Conservation (phyloP, 169 alveolate species). For the Plasmodium berghei region DNA sequence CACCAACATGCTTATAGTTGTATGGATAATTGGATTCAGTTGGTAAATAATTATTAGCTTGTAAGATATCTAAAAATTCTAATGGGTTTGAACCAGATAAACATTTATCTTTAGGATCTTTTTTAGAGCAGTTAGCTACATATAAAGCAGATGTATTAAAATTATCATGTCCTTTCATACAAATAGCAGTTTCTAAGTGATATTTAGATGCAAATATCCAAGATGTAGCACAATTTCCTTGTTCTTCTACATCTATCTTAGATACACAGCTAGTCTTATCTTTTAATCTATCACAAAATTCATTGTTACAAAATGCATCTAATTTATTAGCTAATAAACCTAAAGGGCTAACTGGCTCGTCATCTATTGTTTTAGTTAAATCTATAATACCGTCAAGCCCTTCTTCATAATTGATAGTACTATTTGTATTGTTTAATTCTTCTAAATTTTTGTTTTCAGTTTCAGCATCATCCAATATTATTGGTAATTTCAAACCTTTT, state of each 20-base stretch:
- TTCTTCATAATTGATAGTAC: not conserved
- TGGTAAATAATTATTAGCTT: not conserved
- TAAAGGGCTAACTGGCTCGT: not conserved
- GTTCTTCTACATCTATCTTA: not conserved
- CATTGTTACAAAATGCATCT: conserved; percentile 2
- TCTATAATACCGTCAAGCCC: not conserved
- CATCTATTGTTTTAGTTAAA: not conserved
- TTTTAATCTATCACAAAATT: conserved; percentile 9
- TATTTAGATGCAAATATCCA: conserved; percentile 25
- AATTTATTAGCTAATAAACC: too few species aligned
- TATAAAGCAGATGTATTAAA: conserved; percentile 6
- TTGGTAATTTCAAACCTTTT: not conserved
- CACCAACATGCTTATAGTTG: not conserved
- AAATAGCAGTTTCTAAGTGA: conserved; percentile 12
- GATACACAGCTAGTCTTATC: conserved; percentile 1
- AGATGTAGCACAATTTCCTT: conserved; percentile 16
- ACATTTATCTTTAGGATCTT: conserved; percentile 4
- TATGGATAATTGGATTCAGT: conserved; percentile 6
- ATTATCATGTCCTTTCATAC: conserved; percentile 26
- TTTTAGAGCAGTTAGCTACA: conserved; percentile 6
- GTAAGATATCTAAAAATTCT: conserved; percentile 13
- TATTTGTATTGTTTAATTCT: too few species aligned
- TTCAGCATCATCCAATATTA: not conserved
- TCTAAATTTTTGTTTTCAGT: not conserved
- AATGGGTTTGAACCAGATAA: not conserved